phyloP scores from a whole-genome alignment of 1,284 basidiomycete species.

The Anthracocystis panici-leucophaei region DNA sequence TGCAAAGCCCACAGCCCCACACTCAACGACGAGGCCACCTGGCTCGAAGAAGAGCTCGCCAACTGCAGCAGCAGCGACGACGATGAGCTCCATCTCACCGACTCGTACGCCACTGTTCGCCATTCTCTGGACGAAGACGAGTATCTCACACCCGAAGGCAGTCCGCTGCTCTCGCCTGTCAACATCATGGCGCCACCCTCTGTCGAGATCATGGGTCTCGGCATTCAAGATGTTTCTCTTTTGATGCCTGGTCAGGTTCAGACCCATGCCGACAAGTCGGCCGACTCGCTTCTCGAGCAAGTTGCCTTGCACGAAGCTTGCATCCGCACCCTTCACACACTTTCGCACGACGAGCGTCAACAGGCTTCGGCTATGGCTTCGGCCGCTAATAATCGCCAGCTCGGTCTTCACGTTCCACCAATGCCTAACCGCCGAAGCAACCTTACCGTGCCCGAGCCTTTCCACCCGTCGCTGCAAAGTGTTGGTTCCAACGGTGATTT shows the following conservation, averaged over 20 bases:
- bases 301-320: slow-evolving; percentile 49
- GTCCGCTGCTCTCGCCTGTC: slow-evolving; percentile 22
- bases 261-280: slow-evolving; percentile 12
- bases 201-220: slow-evolving; percentile 37
- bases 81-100: slow-evolving; percentile 19
- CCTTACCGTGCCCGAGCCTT: slow-evolving; percentile 2
- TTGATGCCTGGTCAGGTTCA: slow-evolving; percentile 13
- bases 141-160: slow-evolving; percentile 38
- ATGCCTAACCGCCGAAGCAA: slow-evolving; percentile 29
- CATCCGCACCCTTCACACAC: slow-evolving; percentile 16
- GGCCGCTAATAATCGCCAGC: slow-evolving; percentile 12
- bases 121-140: slow-evolving; percentile 23
- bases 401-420: slow-evolving; percentile 2
- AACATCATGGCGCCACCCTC: slow-evolving; percentile 13
- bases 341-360: slow-evolving; percentile 25
- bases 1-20: slow-evolving; percentile 44
- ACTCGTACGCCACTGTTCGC: slow-evolving; percentile 9
- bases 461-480: slow-evolving; percentile 6
- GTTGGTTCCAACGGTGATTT: slow-evolving; percentile 26
- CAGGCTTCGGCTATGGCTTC: slow-evolving; percentile 21
- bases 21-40: slow-evolving; percentile 39
- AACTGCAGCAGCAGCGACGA: slow-evolving; percentile 37
- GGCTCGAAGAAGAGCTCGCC: slow-evolving; percentile 50
- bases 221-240: slow-evolving; percentile 25
- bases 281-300: slow-evolving; percentile 41